phyloP scores from a whole-genome alignment of 129 eudicot species.

The Oenanthe sinensis region DNA sequence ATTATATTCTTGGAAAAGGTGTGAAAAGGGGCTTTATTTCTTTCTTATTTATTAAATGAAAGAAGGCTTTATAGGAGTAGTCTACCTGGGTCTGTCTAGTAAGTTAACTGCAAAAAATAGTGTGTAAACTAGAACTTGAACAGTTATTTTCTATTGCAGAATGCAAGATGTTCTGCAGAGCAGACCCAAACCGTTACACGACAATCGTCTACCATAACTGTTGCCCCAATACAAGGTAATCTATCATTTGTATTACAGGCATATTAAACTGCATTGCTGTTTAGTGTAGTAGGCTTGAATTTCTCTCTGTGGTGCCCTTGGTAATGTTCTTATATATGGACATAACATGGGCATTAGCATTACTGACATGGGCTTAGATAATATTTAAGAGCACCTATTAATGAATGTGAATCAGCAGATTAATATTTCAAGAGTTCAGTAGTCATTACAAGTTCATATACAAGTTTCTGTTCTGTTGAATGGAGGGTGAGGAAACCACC shows the following conservation, averaged over 20 bases:
- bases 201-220: conserved; percentile 62
- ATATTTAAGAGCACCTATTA: neutral
- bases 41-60: neutral
- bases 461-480: neutral
- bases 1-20: neutral
- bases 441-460: neutral
- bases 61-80: neutral
- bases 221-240: conserved; percentile 72
- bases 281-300: neutral
- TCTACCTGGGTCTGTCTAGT: neutral
- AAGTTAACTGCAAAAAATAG: neutral
- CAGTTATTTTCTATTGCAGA: conserved; percentile 30
- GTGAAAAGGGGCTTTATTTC: neutral
- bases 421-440: neutral
- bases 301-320: neutral
- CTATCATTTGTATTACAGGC: neutral
- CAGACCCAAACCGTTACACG: conserved; percentile 75
- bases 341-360: neutral
- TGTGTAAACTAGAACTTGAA: neutral
- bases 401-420: neutral
- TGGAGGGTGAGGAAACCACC: no score
- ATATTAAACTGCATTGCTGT: neutral
- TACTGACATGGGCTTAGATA: neutral
- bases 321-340: neutral
- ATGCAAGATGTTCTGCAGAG: conserved; percentile 63